Base-by-base conservation (phyloP, 208 protist species). In the Trypanosoma boissoni region DNA sequence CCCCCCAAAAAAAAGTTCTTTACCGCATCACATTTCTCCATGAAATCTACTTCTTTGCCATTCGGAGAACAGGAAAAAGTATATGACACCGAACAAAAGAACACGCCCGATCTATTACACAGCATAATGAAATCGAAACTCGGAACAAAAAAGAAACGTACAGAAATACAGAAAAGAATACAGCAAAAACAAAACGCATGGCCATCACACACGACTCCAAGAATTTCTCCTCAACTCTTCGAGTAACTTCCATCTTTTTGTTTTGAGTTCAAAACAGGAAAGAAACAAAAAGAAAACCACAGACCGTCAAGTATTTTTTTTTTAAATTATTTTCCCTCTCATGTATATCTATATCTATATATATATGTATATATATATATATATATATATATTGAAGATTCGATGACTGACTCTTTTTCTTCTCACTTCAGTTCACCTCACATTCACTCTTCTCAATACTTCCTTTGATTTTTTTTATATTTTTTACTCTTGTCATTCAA, bases 311-410 rank as follows among this genome's bases (percentile, higher is more conserved):
- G 43, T 4, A n/a, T 52, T 52, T 39, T 21, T 56, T 56, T 26
- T 56, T 24, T n/a, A 14, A 55, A 37, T 54, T 23, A 39, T 27
- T 29, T 20, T 52, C 23, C 32, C 23, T 37, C 48, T 37, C 48
- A 26, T 50, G 21, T n/a, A 54, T 2, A 54, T 18, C 8, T 18
- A 37, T 2, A 54, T 2, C 6, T 44, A 26, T 43, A 43, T 57
- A 12, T 57, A 39, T 54, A 54, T 54, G 34, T 37, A 32, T 54
- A 54, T 54, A 54, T 54, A 54, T 54, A 54, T 54, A 54, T 54
- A 57, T 57, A 43, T 58, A 27, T 58, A n/a, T 41, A 23, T 44
- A 23, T 20, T n/a, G 23, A 6, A 31, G 7, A 2, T 3, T 20
- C 37, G 28, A 23, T 3, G 31, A 42, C 29, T 18, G 21, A 26